phyloP scores from a whole-genome alignment of 1,284 basidiomycete genomes.

The Neonothopanus nambi region DNA sequence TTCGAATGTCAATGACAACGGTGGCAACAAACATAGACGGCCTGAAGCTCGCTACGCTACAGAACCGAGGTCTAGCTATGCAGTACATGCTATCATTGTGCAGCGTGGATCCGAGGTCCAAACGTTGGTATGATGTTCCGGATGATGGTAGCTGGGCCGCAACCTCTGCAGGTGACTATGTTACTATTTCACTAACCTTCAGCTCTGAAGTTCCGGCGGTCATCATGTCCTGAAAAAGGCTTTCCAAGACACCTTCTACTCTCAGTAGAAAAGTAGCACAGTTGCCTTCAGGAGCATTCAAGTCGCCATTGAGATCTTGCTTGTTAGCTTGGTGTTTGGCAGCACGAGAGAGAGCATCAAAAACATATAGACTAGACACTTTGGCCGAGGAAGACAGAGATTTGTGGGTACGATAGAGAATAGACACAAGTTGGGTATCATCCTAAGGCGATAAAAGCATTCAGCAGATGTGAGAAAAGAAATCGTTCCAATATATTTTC shows the following conservation, averaged over 20 bases:
- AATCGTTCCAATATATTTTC: neutral
- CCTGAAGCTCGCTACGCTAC: constrained; percentile 2
- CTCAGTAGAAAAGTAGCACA: constrained; percentile 81
- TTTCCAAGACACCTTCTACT: constrained; percentile 83
- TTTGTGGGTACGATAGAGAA: constrained; percentile 84
- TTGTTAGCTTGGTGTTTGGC: constrained; percentile 72
- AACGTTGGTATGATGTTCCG: too few species aligned
- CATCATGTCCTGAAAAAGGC: constrained; percentile 80
- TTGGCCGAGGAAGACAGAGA: constrained; percentile 66
- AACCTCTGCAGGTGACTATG: neutral
- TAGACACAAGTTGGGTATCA: constrained; percentile 83
- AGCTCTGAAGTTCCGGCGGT: constrained; percentile 62
- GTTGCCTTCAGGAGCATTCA: constrained; percentile 63
- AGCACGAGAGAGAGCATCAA: constrained; percentile 86
- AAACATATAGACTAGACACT: constrained; percentile 84
- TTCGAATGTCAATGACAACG: too few species aligned
- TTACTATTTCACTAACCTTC: constrained; percentile 71
- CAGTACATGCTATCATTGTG: neutral
- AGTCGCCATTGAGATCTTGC: constrained; percentile 56
- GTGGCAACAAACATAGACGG: too few species aligned
- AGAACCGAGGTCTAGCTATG: constrained; percentile 1
- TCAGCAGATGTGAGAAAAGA: constrained; percentile 11
- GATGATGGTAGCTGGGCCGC: neutral
- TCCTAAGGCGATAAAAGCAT: constrained; percentile 43
- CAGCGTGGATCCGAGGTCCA: too few species aligned